A percentile compares a stretch with the other conserved stretches of the same genome.
These are phyloP conservation scores for Aulographum hederae DNA, from an alignment of 2,329 filamentous ascomycete species.

Conservation along the genomic window DNA sequence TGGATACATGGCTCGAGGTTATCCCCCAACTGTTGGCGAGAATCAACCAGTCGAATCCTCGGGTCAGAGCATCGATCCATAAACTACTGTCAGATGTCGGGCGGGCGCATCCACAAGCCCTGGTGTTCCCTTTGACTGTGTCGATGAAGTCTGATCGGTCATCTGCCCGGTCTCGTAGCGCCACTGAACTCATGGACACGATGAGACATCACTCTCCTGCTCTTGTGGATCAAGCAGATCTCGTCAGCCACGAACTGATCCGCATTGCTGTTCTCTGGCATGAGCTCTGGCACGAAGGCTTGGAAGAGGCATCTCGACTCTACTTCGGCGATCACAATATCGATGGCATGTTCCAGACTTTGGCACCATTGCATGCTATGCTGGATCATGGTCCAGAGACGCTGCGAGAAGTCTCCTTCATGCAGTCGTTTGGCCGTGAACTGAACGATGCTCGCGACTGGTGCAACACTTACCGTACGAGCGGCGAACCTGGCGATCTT, in stretches of 20 bases:
- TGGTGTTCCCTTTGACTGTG: slow-evolving; percentile 93
- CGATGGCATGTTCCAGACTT: slow-evolving; percentile 85
- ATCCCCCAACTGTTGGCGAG: slow-evolving; percentile 93
- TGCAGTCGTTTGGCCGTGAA: slow-evolving; percentile 91
- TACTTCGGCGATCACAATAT: slow-evolving; percentile 98
- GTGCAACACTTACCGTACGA: slow-evolving; percentile 80
- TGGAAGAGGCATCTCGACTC: slow-evolving; percentile 87
- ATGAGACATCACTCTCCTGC: slow-evolving; percentile 90
- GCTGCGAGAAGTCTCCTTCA: slow-evolving; percentile 87
- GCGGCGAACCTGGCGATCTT: slow-evolving; percentile 80
- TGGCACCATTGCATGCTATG: slow-evolving; percentile 80
- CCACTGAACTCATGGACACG: slow-evolving; percentile 88
- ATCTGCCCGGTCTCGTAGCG: slow-evolving; percentile 56
- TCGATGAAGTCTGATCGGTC: slow-evolving; percentile 85
- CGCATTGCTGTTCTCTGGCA: slow-evolving; percentile 96
- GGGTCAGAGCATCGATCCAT: slow-evolving; percentile 80
- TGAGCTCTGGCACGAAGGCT: slow-evolving; percentile 93
- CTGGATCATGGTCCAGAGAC: slow-evolving; percentile 85
- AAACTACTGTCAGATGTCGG: slow-evolving; percentile 85
- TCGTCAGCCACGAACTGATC: slow-evolving; percentile 92
- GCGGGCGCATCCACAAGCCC: slow-evolving; percentile 80
- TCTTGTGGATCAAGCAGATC: slow-evolving; percentile 85
- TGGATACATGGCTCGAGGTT: slow-evolving; percentile 97
- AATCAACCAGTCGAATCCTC: slow-evolving; percentile 86
- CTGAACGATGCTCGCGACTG: slow-evolving; percentile 89